These are phyloP conservation scores for Trichoderma hamatum DNA, from an alignment of 2,329 filamentous ascomycete species.

Conservation along the genomic window DNA sequence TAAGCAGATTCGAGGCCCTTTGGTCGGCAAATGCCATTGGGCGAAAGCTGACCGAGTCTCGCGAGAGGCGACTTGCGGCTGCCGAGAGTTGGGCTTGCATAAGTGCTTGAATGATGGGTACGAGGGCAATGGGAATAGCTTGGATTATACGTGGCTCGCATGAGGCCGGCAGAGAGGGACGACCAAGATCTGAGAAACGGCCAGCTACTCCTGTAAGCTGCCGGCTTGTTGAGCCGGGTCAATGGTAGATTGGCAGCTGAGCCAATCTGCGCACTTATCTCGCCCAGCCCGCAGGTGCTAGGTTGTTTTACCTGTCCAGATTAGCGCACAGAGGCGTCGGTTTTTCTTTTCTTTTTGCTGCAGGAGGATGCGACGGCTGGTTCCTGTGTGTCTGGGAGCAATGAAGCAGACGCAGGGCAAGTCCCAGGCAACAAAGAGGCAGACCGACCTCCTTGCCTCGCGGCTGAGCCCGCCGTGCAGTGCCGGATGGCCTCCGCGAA, in stretches of 20 bases:
- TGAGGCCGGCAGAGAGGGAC: conserved; percentile 26
- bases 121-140: not conserved
- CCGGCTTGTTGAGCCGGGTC: conserved; percentile 20
- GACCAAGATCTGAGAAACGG: conserved; percentile 31
- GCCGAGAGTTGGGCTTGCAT: conserved; percentile 13
- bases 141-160: conserved; percentile 13
- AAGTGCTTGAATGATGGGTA: not conserved
- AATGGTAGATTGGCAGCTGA: conserved; percentile 22
- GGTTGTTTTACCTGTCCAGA: conserved; percentile 28
- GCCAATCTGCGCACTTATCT: conserved; percentile 2
- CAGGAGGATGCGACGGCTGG: conserved; percentile 29
- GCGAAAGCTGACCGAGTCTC: not conserved
- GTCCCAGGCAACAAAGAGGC: not conserved
- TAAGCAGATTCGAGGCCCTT: conserved; percentile 9
- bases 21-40: not conserved
- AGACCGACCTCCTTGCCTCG: conserved; percentile 23
- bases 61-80: conserved; percentile 1
- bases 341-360: conserved; percentile 19
- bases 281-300: not conserved
- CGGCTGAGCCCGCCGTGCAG: conserved; percentile 21
- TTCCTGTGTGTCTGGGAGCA: conserved; percentile 27
- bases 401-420: conserved; percentile 29
- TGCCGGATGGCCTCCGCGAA: conserved; percentile 19
- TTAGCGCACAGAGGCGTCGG: not conserved
- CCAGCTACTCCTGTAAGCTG: conserved; percentile 4